A percentile compares a stretch with the other conserved stretches of the same genome.
phyloP scores from a whole-genome alignment of 177 flowering plant genomes.

The Vitis hybrid region DNA sequence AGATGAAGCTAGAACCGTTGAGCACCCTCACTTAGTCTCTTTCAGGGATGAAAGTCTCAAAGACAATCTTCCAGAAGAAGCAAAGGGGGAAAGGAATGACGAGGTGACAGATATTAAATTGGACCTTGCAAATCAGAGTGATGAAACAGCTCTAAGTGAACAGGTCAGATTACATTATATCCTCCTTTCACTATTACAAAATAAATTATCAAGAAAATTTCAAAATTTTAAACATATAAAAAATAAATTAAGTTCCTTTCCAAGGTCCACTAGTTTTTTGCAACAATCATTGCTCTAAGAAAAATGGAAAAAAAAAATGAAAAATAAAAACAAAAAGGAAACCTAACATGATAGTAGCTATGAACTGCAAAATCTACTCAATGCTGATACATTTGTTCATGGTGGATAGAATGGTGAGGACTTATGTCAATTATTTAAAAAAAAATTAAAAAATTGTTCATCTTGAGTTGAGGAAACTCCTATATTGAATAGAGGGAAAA shows the following conservation, averaged over 20 bases:
- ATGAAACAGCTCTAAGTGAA: conserved; percentile 1
- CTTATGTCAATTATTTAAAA: neutral
- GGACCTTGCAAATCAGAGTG: neutral
- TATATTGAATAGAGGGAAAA: neutral
- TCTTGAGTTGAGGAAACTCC: too few species aligned
- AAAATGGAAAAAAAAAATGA: too few species aligned
- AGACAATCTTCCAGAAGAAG: neutral
- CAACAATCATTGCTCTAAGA: neutral
- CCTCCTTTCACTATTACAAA: neutral
- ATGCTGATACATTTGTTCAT: neutral
- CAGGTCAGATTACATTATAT: conserved; percentile 9
- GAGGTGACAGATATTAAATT: neutral
- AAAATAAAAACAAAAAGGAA: too few species aligned
- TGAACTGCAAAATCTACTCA: neutral
- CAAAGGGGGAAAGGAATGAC: neutral
- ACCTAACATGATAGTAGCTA: neutral
- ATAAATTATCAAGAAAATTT: neutral
- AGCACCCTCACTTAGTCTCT: neutral
- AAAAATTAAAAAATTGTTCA: too few species aligned
- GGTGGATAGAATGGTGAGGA: neutral
- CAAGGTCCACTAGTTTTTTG: neutral
- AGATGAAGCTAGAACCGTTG: neutral
- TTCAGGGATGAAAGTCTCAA: neutral
- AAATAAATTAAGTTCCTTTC: too few species aligned
- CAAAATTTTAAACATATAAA: neutral